phyloP scores from a whole-genome alignment of 1,284 basidiomycete species.

The Malassezia slooffiae region DNA sequence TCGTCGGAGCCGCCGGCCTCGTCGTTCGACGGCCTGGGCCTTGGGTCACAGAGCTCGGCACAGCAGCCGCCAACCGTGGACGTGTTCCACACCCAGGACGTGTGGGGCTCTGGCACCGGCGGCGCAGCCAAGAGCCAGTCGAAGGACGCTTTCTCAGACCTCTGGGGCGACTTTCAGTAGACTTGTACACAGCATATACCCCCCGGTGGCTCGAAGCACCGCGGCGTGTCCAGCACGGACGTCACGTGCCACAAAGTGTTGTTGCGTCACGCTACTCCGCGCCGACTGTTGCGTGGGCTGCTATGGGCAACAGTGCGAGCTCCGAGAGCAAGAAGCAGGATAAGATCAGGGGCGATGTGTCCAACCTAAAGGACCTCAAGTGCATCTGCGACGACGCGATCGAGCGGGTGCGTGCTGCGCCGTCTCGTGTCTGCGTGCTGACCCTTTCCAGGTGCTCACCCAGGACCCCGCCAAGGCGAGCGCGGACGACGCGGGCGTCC shows the following conservation, averaged over 20 bases:
- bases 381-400: slow-evolving; percentile 11
- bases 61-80: background rate
- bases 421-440: no score
- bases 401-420: slow-evolving; percentile 11
- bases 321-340: no score
- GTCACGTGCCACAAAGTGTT: no score
- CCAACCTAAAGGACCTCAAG: slow-evolving; percentile 11
- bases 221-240: no score
- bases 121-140: background rate
- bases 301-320: no score
- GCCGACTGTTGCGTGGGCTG: no score
- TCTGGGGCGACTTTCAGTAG: slow-evolving; percentile 45
- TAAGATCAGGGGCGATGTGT: slow-evolving; percentile 1
- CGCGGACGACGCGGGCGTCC: no score
- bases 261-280: no score
- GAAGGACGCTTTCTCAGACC: slow-evolving; percentile 43
- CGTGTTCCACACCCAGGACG: slow-evolving; percentile 32
- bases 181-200: slow-evolving; percentile 1
- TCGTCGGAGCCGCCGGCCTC: background rate
- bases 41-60: no score
- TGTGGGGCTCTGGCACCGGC: slow-evolving; percentile 20
- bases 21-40: slow-evolving; percentile 18
- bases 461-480: no score
- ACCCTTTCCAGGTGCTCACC: no score
- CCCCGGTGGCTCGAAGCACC: no score